Percentiles rank a stretch among this genome's conserved stretches.
Evolutionary conservation across 495 filamentous ascomycete genomes (phyloP).

Genomic region (Neurospora hispaniola): DNA sequence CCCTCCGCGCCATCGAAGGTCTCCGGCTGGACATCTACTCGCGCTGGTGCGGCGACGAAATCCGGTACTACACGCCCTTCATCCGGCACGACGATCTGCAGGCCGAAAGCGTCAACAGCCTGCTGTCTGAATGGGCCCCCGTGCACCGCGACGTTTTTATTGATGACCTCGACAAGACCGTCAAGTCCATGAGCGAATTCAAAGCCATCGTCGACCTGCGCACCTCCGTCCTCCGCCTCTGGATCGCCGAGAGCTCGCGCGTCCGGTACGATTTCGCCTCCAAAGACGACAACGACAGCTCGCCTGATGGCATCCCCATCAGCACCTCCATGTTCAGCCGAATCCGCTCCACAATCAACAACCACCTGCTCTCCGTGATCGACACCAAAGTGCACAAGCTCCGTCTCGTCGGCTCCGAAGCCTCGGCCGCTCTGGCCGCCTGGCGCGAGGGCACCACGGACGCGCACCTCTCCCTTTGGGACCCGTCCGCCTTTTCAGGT

Average conservation of each 20-base stretch:
- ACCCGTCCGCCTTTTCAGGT: constrained; percentile 36
- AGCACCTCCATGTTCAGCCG: constrained; percentile 50
- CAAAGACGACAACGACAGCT: too few relatives aligned
- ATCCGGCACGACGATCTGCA: constrained; percentile 75
- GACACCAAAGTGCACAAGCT: constrained; percentile 47
- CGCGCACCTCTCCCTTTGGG: constrained; percentile 48
- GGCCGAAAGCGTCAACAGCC: constrained; percentile 49
- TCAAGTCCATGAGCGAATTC: constrained; percentile 51
- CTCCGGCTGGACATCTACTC: constrained; percentile 73
- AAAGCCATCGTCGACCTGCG: constrained; percentile 57
- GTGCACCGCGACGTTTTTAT: constrained; percentile 57
- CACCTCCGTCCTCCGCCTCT: constrained; percentile 58
- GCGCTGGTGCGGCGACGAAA: constrained; percentile 73
- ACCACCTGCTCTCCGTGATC: constrained; percentile 48
- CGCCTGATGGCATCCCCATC: not conserved
- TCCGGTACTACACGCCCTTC: constrained; percentile 81
- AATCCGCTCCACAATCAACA: constrained; percentile 58
- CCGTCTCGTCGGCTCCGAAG: constrained; percentile 45
- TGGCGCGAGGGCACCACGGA: constrained; percentile 44
- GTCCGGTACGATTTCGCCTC: constrained; percentile 37
- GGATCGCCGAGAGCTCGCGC: constrained; percentile 50
- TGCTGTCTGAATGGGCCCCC: constrained; percentile 63
- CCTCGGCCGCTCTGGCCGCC: constrained; percentile 36
- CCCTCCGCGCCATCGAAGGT: constrained; percentile 53
- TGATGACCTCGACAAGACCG: constrained; percentile 41